Percentiles rank a stretch among this genome's conserved stretches.
Conservation (phyloP, 140 eudicot species). For the Anethum foeniculum region DNA sequence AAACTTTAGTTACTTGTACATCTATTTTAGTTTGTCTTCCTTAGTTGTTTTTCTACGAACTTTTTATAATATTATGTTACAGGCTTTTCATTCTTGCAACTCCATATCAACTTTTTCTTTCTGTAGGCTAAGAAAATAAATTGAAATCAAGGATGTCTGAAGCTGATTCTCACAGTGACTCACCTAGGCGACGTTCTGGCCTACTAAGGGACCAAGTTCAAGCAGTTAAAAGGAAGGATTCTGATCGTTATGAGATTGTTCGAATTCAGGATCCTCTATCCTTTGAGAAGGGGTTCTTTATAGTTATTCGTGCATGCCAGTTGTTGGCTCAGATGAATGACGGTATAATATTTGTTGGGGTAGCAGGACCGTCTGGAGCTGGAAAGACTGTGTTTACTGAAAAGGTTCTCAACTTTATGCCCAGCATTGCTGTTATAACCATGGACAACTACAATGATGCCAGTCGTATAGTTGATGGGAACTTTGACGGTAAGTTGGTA, state of each 20-base stretch:
- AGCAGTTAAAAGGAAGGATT: constrained; percentile 67
- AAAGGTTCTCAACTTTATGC: constrained; percentile 78
- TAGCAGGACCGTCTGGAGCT: constrained; percentile 98
- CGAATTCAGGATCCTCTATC: constrained; percentile 71
- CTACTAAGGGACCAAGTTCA: constrained; percentile 93
- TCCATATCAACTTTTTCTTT: not conserved
- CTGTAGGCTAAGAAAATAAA: constrained; percentile 12
- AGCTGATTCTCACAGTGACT: constrained; percentile 44
- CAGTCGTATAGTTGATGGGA: constrained; percentile 86
- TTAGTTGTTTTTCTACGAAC: not conserved
- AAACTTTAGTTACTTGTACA: not conserved
- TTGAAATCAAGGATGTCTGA: constrained; percentile 43
- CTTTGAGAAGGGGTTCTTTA: constrained; percentile 92
- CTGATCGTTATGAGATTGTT: constrained; percentile 75
- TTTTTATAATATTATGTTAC: not conserved
- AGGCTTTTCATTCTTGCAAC: not conserved
- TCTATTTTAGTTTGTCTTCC: not conserved
- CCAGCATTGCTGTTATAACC: constrained; percentile 79
- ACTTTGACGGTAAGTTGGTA: constrained; percentile 68
- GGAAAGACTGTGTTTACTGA: constrained; percentile 94
- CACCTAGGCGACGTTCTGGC: constrained; percentile 84
- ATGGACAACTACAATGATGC: constrained; percentile 96
- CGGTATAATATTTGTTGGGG: constrained; percentile 82
- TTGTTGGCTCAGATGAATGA: constrained; percentile 85
- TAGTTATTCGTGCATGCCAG: constrained; percentile 87